Evolutionary conservation across 23 red algal genomes (phyloP).

Genomic region (Agarophyton chilense): DNA sequence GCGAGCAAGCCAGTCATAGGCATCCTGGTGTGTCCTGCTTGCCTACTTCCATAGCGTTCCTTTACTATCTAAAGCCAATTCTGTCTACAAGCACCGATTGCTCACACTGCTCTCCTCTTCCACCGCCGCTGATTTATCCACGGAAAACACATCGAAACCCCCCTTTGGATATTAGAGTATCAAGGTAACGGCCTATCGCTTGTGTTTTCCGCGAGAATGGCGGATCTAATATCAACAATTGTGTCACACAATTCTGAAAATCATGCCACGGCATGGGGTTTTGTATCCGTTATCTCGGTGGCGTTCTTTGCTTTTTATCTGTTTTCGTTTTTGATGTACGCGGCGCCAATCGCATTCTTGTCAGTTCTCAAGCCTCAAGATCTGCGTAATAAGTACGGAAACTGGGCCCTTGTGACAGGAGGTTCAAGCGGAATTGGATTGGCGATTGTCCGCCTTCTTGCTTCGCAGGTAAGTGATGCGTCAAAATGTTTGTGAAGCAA

Average conservation of each 20-base stretch:
- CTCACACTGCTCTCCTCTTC: no score
- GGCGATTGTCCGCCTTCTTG: slow-evolving; percentile 63
- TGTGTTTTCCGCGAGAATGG: not conserved
- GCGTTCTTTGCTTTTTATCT: not conserved
- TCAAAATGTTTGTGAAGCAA: not conserved
- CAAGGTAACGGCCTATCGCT: not conserved
- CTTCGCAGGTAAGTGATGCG: slow-evolving; percentile 42
- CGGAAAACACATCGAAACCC: no score
- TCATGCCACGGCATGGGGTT: not conserved
- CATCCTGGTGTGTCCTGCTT: no score
- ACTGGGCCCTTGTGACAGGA: slow-evolving; percentile 90
- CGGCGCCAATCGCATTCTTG: slow-evolving; percentile 34
- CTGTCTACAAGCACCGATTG: no score
- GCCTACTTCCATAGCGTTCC: no score
- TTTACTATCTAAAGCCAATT: no score
- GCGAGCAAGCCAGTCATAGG: no score
- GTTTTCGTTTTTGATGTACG: slow-evolving; percentile 30
- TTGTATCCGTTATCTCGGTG: not conserved
- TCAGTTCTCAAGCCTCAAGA: slow-evolving; percentile 36
- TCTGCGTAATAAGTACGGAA: slow-evolving; percentile 66
- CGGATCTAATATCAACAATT: not conserved
- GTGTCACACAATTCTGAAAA: not conserved
- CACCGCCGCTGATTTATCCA: no score
- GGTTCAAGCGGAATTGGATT: slow-evolving; percentile 94
- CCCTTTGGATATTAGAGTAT: no score